Evolutionary conservation across 2,329 filamentous ascomycete species (phyloP).

Genomic region (Fusarium devonianum): DNA sequence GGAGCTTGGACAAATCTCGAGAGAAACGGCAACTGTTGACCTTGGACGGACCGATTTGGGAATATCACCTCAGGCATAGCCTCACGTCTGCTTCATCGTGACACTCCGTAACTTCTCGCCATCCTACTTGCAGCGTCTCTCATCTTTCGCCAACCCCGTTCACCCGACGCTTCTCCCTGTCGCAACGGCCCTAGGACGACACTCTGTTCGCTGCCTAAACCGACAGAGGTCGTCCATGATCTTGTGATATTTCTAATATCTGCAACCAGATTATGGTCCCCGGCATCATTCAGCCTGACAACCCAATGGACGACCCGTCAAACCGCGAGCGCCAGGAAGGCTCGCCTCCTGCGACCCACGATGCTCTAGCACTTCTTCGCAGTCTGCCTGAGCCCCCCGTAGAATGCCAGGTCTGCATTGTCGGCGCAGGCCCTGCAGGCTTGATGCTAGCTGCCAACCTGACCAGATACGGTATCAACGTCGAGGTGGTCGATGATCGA

Average conservation of each 20-base stretch:
- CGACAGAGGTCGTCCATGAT: conserved; percentile 43
- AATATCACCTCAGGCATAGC: conserved; percentile 23
- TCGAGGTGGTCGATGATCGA: conserved; percentile 72
- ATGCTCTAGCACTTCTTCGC: conserved; percentile 57
- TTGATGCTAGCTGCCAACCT: conserved; percentile 64
- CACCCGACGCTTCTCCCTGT: conserved; percentile 10
- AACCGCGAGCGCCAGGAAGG: conserved; percentile 41
- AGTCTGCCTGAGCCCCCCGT: conserved; percentile 57
- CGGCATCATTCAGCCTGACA: conserved; percentile 46
- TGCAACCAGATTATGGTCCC: conserved; percentile 41
- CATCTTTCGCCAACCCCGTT: conserved; percentile 6
- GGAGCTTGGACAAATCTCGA: conserved; percentile 27
- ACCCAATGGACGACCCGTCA: conserved; percentile 38
- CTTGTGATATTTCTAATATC: conserved; percentile 21
- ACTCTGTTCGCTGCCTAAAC: conserved; percentile 35
- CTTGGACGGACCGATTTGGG: conserved; percentile 33
- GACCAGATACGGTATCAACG: conserved; percentile 70
- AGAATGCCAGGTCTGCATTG: conserved; percentile 58
- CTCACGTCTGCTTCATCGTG: conserved; percentile 21
- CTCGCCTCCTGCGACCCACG: conserved; percentile 48
- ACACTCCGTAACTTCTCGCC: conserved; percentile 14
- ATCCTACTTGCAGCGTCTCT: conserved; percentile 16
- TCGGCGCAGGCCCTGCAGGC: conserved; percentile 64
- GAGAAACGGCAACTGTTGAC: conserved; percentile 32
- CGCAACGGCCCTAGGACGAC: conserved; percentile 35